A percentile compares a stretch with the other conserved stretches of the same genome.
Evolutionary conservation across 2,329 filamentous ascomycete genomes (phyloP).

Genomic region (Fusarium anguioides): DNA sequence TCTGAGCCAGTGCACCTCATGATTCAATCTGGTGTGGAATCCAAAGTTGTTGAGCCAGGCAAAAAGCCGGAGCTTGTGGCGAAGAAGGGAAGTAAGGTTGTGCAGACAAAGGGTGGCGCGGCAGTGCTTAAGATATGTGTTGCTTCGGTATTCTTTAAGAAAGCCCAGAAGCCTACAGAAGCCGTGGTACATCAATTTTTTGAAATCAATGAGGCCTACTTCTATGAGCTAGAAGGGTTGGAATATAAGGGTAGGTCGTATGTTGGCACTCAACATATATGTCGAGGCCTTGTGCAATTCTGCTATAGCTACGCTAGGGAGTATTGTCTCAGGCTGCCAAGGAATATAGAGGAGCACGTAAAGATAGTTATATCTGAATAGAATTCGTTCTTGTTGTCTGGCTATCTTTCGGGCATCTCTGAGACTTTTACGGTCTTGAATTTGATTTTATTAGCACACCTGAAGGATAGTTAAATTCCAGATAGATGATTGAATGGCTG

Average conservation of each 20-base stretch:
- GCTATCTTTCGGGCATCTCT: too few relatives aligned
- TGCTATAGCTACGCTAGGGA: background rate
- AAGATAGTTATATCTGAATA: background rate
- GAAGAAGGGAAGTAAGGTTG: background rate
- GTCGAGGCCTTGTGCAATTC: background rate
- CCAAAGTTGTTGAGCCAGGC: rapidly evolving
- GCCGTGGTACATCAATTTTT: background rate
- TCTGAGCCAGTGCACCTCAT: too few relatives aligned
- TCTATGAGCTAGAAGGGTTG: background rate
- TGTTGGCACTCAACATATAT: background rate
- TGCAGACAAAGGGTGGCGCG: background rate
- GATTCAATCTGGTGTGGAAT: too few relatives aligned
- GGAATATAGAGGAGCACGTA: background rate
- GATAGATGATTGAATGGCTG: too few relatives aligned
- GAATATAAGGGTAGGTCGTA: background rate
- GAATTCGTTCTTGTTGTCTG: too few relatives aligned
- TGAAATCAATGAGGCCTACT: background rate
- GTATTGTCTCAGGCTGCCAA: background rate
- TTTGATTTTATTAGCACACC: too few relatives aligned
- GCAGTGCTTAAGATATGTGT: conserved; percentile 3
- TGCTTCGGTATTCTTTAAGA: background rate
- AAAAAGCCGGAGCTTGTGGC: background rate
- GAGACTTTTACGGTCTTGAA: too few relatives aligned
- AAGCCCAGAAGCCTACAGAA: background rate
- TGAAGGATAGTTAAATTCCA: too few relatives aligned